Evolutionary conservation across 768 basidiomycete genomes (phyloP).

Genomic region (Amylocystis lapponica): DNA sequence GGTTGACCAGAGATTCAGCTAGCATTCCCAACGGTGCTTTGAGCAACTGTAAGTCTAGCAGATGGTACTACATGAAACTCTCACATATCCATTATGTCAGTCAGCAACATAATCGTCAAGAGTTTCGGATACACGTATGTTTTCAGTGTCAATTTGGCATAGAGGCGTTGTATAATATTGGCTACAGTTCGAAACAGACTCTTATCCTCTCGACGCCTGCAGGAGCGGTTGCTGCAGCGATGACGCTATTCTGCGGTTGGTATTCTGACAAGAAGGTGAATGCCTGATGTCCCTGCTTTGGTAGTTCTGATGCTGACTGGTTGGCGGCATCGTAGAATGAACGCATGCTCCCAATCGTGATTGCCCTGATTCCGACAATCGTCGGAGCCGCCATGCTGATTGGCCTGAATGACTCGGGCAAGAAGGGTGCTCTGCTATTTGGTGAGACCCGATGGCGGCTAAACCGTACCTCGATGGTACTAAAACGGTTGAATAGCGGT

Average conservation of each 20-base stretch:
- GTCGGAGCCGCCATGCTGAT: conserved; percentile 41
- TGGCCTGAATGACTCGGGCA: conserved; percentile 41
- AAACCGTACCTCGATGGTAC: not conserved
- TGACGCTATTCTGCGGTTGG: conserved; percentile 52
- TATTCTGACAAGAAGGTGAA: conserved; percentile 58
- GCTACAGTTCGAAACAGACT: conserved; percentile 47
- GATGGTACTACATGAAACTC: not conserved
- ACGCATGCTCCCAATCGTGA: conserved; percentile 55
- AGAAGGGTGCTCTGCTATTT: conserved; percentile 51
- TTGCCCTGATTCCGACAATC: conserved; percentile 54
- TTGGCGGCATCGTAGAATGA: too few species aligned
- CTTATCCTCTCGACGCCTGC: conserved; percentile 54
- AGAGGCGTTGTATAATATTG: not conserved
- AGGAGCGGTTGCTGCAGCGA: conserved; percentile 40
- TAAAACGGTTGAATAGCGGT: conserved; percentile 26
- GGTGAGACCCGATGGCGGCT: conserved; percentile 35
- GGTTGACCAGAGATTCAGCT: conserved; percentile 30
- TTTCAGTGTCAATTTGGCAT: not conserved
- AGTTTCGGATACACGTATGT: conserved; percentile 59
- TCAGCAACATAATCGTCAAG: conserved; percentile 58
- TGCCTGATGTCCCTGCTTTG: too few species aligned
- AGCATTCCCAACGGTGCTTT: conserved; percentile 62
- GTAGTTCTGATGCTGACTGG: too few species aligned
- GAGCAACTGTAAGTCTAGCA: conserved; percentile 48
- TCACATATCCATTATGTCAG: too few species aligned